phyloP scores from a whole-genome alignment of 31 red algal species.

The Odonthalia washingtoniensis region DNA sequence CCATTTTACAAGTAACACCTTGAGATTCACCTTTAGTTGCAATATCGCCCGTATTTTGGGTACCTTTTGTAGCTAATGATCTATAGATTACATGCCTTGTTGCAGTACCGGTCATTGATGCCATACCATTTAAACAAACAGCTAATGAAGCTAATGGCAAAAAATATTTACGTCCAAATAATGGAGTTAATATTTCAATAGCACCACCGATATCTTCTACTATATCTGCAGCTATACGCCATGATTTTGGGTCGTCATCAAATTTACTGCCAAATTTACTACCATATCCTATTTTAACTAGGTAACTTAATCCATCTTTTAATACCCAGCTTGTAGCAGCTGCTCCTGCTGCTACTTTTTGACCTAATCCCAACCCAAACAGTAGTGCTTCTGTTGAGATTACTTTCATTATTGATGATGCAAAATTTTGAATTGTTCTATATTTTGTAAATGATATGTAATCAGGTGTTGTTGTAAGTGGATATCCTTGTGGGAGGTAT shows the following conservation, averaged over 20 bases:
- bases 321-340: conserved; percentile 93
- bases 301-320: conserved; percentile 93
- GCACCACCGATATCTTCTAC: conserved; percentile 96
- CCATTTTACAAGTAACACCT: conserved; percentile 95
- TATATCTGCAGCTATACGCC: conserved; percentile 88
- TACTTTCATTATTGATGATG: conserved; percentile 94
- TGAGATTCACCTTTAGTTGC: conserved; percentile 98
- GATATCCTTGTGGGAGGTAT: conserved; percentile 87
- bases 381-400: conserved; percentile 94
- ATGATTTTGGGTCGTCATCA: conserved; percentile 94
- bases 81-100: conserved; percentile 96
- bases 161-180: conserved; percentile 79
- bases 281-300: conserved; percentile 92
- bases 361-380: conserved; percentile 93
- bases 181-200: conserved; percentile 94
- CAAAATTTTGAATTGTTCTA: conserved; percentile 90
- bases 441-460: conserved; percentile 88
- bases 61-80: conserved; percentile 79
- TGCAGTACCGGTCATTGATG: conserved; percentile 98
- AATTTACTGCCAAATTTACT: conserved; percentile 90
- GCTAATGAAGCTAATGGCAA: conserved; percentile 89
- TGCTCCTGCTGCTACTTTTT: conserved; percentile 83
- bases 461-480: conserved; percentile 86
- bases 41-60: conserved; percentile 96
- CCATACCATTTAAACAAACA: conserved; percentile 84